Evolutionary conservation across 495 filamentous ascomycete genomes (phyloP), one percentile per base, ranked within the genome.

Genomic region (Aspergillus saccharolyticus): DNA sequence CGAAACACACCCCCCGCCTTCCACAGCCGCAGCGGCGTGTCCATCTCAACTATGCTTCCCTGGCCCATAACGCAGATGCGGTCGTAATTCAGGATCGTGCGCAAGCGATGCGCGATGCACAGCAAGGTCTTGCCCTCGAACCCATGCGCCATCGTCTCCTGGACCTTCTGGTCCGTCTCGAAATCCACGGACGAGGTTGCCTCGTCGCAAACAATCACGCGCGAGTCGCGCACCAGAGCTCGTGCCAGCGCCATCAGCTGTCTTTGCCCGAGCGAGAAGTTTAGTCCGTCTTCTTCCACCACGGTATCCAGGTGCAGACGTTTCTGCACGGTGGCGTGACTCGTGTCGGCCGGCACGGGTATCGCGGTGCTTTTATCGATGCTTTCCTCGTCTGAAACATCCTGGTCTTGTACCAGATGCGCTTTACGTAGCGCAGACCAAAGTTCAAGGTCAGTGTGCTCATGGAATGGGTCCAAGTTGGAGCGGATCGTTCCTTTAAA

Each of bases 191-290:
- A 88, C 4, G 85, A 89, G 0, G 93, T 98, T 0, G 94, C 93
- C 72, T 97, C 94, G 75, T 98, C 93, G 71, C 91, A 96, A 49
- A 98, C 85, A 63, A 97, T 96, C 72, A 97, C 96, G 62, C 89
- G 89, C 0, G 85, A 86, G 25, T 87, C 83, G 28, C 94, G 83
- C 0, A 97, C 92, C 2, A 97, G 82, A 0, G 93, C 93, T 0
- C 93, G 85, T 1, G 93, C 93, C 1, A 98, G 79, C 3, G 94
- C 93, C 89, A 98, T 95, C 15, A 97, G 83, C 65, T 98, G 93
- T 3, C 93, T 85, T 73, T 98, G 93, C 1, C 94, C 93, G n/a
- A 97, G 84, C 1, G 89, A 94, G 77, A 95, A 98, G 72, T 97
- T 98, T 42, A 94, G 75, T 0, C 93, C 93, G 74, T 39, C 33